Evolutionary conservation across 83 land plant genomes (phyloP).

Genomic region (Picea abies): DNA sequence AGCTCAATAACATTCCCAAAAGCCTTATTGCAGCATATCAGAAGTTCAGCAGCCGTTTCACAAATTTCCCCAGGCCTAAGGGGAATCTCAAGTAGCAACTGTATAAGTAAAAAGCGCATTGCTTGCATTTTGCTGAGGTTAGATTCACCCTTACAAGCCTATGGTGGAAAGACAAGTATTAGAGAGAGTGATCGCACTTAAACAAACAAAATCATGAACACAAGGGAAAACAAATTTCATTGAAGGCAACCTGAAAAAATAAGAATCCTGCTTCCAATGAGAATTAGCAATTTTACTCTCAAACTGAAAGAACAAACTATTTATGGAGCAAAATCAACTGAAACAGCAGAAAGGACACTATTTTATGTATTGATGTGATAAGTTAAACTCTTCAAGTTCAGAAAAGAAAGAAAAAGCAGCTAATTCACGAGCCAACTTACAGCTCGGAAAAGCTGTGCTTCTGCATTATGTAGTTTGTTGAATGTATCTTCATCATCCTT

Average conservation of each 20-base stretch:
- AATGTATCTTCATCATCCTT: constrained; percentile 63
- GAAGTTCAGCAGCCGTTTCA: constrained; percentile 72
- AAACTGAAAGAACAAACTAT: neutral
- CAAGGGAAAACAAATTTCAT: too few species aligned
- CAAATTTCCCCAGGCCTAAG: constrained; percentile 59
- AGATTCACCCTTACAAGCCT: neutral
- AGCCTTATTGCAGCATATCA: constrained; percentile 79
- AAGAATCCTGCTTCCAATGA: too few species aligned
- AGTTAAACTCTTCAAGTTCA: too few species aligned
- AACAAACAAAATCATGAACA: too few species aligned
- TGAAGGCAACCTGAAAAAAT: too few species aligned
- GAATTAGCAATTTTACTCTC: too few species aligned
- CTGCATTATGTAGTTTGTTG: constrained; percentile 54
- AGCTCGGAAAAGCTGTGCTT: constrained; percentile 48
- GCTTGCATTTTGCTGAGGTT: constrained; percentile 58
- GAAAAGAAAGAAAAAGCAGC: neutral
- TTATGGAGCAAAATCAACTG: neutral
- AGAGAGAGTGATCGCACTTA: too few species aligned
- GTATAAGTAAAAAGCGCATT: constrained; percentile 75
- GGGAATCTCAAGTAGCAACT: constrained; percentile 67
- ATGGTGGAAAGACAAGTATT: neutral
- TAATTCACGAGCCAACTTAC: constrained; percentile 33
- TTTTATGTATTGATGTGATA: neutral
- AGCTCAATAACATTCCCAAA: constrained; percentile 43
- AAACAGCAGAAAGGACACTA: neutral